Conservation (phyloP, 192 early-diverging fungal genomes). For the Dimargaris verticillata region DNA sequence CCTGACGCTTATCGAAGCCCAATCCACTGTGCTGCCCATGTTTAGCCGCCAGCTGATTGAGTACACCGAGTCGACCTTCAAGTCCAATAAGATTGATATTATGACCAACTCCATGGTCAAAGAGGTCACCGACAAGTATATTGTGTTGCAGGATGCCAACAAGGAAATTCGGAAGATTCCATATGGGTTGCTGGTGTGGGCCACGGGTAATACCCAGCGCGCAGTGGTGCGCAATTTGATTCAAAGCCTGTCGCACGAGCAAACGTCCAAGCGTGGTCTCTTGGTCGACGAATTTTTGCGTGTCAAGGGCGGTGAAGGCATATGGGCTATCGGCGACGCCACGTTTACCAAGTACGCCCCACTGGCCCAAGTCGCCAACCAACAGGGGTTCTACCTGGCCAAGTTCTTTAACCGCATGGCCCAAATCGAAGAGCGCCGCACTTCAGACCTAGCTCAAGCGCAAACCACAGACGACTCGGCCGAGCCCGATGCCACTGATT, state of each 20-base stretch:
- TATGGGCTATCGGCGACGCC: constrained; percentile 79
- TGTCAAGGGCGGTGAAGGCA: constrained; percentile 46
- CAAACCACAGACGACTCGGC: neutral
- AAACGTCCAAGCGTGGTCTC: constrained; percentile 51
- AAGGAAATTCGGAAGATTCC: constrained; percentile 34
- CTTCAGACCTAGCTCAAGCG: neutral
- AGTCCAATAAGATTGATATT: constrained; percentile 53
- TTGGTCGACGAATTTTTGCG: constrained; percentile 60
- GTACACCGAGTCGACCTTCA: constrained; percentile 64
- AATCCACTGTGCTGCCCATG: constrained; percentile 53
- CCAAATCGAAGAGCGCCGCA: constrained; percentile 12
- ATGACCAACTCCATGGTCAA: constrained; percentile 41
- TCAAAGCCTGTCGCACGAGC: constrained; percentile 33
- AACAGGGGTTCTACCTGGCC: constrained; percentile 80
- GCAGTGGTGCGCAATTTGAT: constrained; percentile 51
- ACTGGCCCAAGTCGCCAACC: constrained; percentile 77
- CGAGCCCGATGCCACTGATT: neutral
- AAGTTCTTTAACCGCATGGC: constrained; percentile 47
- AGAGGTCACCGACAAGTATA: constrained; percentile 34
- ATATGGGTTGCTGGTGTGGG: constrained; percentile 58
- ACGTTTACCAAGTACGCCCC: constrained; percentile 60
- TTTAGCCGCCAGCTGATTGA: constrained; percentile 59
- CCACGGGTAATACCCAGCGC: constrained; percentile 49
- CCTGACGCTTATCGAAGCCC: constrained; percentile 64
- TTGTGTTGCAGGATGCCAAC: constrained; percentile 21